Conservation (phyloP, 441 rosid species). For the Isatis lusitanica region DNA sequence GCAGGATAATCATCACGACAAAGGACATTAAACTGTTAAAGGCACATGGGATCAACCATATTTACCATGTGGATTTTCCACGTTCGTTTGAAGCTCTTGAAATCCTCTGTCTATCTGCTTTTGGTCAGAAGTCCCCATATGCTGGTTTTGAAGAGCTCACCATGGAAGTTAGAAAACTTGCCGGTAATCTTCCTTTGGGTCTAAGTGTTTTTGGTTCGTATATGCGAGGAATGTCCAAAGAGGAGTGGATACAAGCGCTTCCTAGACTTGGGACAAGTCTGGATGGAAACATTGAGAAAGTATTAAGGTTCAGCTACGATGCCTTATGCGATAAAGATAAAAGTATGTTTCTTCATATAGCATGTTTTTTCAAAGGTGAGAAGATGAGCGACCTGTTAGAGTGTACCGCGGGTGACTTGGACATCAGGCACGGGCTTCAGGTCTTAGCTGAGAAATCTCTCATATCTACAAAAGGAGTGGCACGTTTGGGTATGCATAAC, state of each 20-base stretch:
- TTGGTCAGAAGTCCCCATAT: not conserved
- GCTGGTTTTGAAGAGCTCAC: not conserved
- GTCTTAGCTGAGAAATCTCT: too few species aligned
- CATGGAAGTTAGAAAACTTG: not conserved
- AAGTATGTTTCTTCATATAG: too few species aligned
- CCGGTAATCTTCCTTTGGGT: not conserved
- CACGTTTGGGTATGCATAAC: too few species aligned
- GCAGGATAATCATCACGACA: too few species aligned
- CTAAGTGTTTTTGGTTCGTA: not conserved
- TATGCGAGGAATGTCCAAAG: not conserved
- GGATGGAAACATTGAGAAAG: not conserved
- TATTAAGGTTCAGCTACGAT: not conserved
- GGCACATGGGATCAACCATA: not conserved
- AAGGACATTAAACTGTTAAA: too few species aligned
- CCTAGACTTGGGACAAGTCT: not conserved
- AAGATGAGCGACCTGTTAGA: too few species aligned
- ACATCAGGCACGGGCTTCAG: too few species aligned
- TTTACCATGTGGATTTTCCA: not conserved
- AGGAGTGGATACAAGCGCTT: not conserved
- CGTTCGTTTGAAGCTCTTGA: not conserved
- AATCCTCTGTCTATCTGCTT: not conserved
- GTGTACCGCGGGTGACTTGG: too few species aligned
- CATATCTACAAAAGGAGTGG: too few species aligned
- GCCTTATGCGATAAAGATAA: too few species aligned
- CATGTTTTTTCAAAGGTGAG: too few species aligned